Evolutionary conservation across 2,329 filamentous ascomycete species (phyloP).

Genomic region (Metarhizium album): DNA sequence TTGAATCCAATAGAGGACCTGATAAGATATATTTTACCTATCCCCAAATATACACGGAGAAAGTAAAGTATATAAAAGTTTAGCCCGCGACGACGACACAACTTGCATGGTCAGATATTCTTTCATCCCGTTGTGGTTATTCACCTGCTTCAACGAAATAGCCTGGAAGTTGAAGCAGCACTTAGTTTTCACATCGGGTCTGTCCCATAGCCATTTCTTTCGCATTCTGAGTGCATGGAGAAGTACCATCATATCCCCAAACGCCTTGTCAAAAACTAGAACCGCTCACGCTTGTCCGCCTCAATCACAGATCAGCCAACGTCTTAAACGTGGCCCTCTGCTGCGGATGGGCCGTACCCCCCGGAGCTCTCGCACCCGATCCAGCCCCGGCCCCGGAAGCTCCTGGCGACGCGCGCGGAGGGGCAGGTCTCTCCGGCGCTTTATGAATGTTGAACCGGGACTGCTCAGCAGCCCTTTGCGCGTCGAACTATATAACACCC

Average conservation of each 20-base stretch:
- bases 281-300: slow-evolving; percentile 1
- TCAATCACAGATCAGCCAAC: slow-evolving; percentile 37
- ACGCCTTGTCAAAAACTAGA: not conserved
- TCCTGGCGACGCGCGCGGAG: not conserved
- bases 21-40: not conserved
- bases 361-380: slow-evolving; percentile 8
- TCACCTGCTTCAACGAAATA: no score
- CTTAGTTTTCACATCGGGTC: not conserved
- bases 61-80: not conserved
- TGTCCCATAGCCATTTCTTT: not conserved
- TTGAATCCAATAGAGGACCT: not conserved
- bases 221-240: not conserved
- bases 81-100: not conserved
- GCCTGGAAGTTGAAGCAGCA: no score
- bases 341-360: slow-evolving; percentile 14
- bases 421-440: slow-evolving; percentile 6
- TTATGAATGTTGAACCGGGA: slow-evolving; percentile 48
- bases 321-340: slow-evolving; percentile 36
- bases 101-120: no score
- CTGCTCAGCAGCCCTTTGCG: slow-evolving; percentile 48
- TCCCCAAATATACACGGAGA: not conserved
- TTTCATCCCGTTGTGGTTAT: no score
- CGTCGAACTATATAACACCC: slow-evolving; percentile 38
- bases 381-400: slow-evolving; percentile 1
- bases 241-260: not conserved